Evolutionary conservation across 495 filamentous ascomycete species (phyloP), one percentile per base, ranked within the genome.

Genomic region (Mytilinidion resinicola): DNA sequence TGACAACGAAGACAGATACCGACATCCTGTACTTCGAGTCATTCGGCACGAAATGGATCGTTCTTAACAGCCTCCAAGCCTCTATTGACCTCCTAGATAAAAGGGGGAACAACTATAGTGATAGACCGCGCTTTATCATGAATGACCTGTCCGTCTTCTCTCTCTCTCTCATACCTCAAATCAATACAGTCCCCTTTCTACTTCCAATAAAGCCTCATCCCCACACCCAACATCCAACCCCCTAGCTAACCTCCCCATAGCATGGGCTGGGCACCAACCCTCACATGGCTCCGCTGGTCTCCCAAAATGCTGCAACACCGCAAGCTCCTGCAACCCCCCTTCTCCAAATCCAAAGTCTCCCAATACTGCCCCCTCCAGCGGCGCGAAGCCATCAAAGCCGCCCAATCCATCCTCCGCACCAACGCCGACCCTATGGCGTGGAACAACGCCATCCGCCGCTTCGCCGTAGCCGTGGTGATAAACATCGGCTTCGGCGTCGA

Each of bases 61-160:
- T 78, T 3, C 62, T 78, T 30, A 73, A 78, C 56, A 76, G 66
- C 52, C 65, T 71, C 30, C 55, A 67, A 41, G 65, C 72, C 3
- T 72, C 76, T 14, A 69, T 68, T 17, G 74, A 75, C 25, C 60
- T 78, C n/a, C 70, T 78, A 1, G 75, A 76, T 21, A 72, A 70
- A 42, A 69, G 74, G 3, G 76, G 76, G 0, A 69, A 70, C 12
- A 74, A 72, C 55, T 77, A 78, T 38, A 66, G 70, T 8, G 76
- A 78, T 60, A 65, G 76, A 11, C 76, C 76, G 1, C 67, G 70
- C 35, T 78, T 78, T 56, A 72, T 80, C 44, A 67, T 79, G 51
- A 78, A 78, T 30, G 25, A 30, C 6, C 25, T 30, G 25, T 30
- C 25, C 2, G 25, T 30, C 25, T 30, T 3, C 25, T 30, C 6